Evolutionary conservation across 768 basidiomycete species (phyloP), one percentile per base, ranked within the genome.

Genomic region (Leccinum longicurvipes): DNA sequence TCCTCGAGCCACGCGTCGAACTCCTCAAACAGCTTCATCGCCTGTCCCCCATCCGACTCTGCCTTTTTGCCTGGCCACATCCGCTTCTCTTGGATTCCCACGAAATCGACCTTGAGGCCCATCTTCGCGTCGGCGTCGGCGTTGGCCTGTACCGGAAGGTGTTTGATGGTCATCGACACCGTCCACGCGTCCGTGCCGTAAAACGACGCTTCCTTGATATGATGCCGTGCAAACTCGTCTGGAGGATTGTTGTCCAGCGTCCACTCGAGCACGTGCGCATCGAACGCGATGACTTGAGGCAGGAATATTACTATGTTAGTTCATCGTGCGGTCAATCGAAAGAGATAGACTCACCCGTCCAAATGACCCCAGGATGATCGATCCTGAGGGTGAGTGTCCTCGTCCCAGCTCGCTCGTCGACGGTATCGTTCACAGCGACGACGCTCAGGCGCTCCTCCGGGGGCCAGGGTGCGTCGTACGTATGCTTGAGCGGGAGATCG

Each of bases 151-250:
- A 54, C 50, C 0, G 64, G 44, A 6, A 79, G 75, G 12, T 86
- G 69, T 66, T 85, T 82, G 52, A 93, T 71, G 28, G 86, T 81
- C 57, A 98, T 76, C 59, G 91, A 81, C 41, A 97, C 73, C 0
- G 79, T 74, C 82, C 91, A 95, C 0, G 78, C 76, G 54, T 91
- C 82, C 10, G 79, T 79, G 1, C 86, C 88, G 61, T 91, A 92
- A 70, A 90, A 92, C 3, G 93, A 93, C 0, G 83, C 92, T 68
- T 95, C 92, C 67, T 93, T 97, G 73, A 98, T 82, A 63, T 93
- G 91, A 65, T 98, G 96, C 8, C 93, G 81, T 7, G 81, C 81
- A 60, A 79, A 75, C 54, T 90, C 88, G 51, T 83, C 71, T 0
- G 92, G 91, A 1, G 96, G 93, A 53, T 83, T 81, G 58, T 85